Base-by-base conservation (phyloP, 345 rosid species). In the Adansonia digitata region DNA sequence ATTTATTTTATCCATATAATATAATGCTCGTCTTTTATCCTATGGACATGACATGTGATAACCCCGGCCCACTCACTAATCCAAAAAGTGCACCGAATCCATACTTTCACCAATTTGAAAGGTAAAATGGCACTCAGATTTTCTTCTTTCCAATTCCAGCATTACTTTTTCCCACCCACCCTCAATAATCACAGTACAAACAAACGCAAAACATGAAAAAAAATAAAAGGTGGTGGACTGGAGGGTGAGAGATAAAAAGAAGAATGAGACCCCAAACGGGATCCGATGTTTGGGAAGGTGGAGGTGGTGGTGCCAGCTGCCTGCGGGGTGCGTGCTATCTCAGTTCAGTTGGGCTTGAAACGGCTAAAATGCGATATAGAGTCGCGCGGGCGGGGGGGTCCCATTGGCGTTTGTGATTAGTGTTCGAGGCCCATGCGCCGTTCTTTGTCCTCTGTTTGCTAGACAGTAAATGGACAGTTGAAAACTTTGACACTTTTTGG, bases 361-460 rank as follows among this genome's bases (percentile, higher is more conserved):
- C 64, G 74, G 64, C 74, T 71, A 20, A 71, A 70, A 27, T n/a
- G 62, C 48, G 55, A 45, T 35, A 8, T n/a, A n/a, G n/a, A n/a
- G n/a, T n/a, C n/a, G n/a, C n/a, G 27, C 26, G 15, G 15, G 3
- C n/a, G n/a, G 15, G 2, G 0, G 42, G 65, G 65, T 31, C 40
- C 65, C 40, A 31, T 48, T 11, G n/a, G n/a, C n/a, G n/a, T n/a
- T 62, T 2, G 11, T 20, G 51, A 65, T 8, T 12, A 4, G 51
- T 2, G 34, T 65, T 71, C 63, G 51, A 71, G 49, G 64, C 74
- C 74, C 75, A 56, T 72, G 75, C 75, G 75, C 75, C 65, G 65
- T 42, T 56, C 22, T 8, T 22, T 55, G 75, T 72, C 65, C 8
- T 53, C 65, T 56, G 10, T 53, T 72, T 37, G 31, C 26, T 8